phyloP scores from a whole-genome alignment of 768 basidiomycete species.

The Dendrothele bispora region DNA sequence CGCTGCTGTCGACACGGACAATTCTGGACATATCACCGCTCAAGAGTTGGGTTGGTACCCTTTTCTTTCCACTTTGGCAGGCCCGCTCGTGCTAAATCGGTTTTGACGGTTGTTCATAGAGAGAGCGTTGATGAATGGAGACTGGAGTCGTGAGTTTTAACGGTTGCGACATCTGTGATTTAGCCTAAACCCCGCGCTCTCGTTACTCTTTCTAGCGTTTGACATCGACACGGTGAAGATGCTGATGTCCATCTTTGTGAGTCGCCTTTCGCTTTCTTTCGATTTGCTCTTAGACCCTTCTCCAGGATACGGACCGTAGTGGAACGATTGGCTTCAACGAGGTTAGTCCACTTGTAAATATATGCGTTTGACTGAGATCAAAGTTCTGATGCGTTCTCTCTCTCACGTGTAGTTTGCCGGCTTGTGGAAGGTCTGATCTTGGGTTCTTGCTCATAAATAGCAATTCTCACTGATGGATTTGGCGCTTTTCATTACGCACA shows the following conservation, averaged over 20 bases:
- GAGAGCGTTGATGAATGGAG: slow-evolving; percentile 53
- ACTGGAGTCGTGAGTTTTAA: slow-evolving; percentile 69
- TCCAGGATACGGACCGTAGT: slow-evolving; percentile 65
- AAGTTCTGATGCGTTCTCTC: not conserved
- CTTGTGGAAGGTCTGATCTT: slow-evolving; percentile 84
- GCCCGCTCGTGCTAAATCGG: not conserved
- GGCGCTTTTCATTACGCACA: not conserved
- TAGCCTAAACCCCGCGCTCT: not conserved
- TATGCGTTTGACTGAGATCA: slow-evolving; percentile 14
- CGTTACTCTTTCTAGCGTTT: slow-evolving; percentile 52
- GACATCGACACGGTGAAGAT: slow-evolving; percentile 87
- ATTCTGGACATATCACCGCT: slow-evolving; percentile 67
- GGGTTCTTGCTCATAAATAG: slow-evolving; percentile 22
- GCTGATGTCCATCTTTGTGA: slow-evolving; percentile 78
- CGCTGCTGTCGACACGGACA: slow-evolving; percentile 61
- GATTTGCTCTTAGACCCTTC: not conserved
- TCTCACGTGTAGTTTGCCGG: slow-evolving; percentile 56
- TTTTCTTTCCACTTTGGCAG: not conserved
- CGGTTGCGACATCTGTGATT: not conserved
- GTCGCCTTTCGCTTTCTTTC: slow-evolving; percentile 18
- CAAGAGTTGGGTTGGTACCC: slow-evolving; percentile 61
- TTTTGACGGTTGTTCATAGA: slow-evolving; percentile 28
- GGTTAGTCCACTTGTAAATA: slow-evolving; percentile 32
- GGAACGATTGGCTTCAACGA: slow-evolving; percentile 83
- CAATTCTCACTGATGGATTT: not conserved